Evolutionary conservation across 2,329 filamentous ascomycete species (phyloP).

Genomic region (Metarhizium sp.): DNA sequence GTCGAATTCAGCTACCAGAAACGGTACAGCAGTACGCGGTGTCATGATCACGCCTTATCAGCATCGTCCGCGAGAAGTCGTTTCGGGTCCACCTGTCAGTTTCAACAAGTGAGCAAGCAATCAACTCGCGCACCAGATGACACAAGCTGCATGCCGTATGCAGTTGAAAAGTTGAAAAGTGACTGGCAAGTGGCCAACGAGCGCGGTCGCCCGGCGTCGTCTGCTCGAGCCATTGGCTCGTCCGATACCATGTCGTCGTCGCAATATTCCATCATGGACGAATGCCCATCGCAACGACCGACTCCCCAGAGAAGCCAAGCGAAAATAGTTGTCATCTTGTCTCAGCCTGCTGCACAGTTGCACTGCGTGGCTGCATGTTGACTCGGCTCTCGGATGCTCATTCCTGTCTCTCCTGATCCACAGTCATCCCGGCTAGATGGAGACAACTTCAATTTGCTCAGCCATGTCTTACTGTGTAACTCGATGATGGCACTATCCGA

Average conservation of each 20-base stretch:
- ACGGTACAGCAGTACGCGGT: neutral
- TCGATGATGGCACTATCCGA: neutral
- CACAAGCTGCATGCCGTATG: neutral
- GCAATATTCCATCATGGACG: neutral
- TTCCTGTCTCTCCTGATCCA: neutral
- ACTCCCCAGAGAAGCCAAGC: too few species aligned
- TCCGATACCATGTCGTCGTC: neutral
- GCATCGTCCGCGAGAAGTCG: neutral
- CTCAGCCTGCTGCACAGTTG: neutral
- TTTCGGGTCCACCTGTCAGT: neutral
- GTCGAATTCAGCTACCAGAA: neutral
- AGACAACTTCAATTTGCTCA: neutral
- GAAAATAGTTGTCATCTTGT: neutral
- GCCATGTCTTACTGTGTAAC: neutral
- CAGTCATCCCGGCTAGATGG: neutral
- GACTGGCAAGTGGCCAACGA: neutral
- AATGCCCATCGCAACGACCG: too few species aligned
- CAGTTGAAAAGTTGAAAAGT: neutral
- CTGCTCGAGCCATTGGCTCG: neutral
- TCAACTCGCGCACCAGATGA: neutral
- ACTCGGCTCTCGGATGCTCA: neutral
- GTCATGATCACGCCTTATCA: neutral
- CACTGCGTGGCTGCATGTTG: neutral
- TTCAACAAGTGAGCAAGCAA: neutral
- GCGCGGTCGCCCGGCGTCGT: neutral